phyloP scores from a whole-genome alignment of 805 yeast genomes.

The Sungouiozyma intestinalis region DNA sequence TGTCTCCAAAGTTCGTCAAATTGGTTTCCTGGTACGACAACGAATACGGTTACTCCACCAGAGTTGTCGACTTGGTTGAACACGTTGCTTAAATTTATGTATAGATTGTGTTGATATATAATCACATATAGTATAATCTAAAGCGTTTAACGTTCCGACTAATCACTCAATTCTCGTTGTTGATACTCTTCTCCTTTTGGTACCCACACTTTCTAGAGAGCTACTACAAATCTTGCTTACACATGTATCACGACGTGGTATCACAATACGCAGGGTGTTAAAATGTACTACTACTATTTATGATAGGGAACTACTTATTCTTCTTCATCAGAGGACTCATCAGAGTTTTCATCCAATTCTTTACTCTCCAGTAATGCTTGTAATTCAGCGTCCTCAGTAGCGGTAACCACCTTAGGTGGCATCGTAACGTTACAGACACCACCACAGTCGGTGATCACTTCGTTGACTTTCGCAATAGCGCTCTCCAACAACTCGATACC shows the following conservation, averaged over 20 bases:
- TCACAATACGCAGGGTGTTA: no score
- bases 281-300: no score
- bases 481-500: slow-evolving; percentile 72
- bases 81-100: slow-evolving; percentile 39
- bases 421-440: slow-evolving; percentile 88
- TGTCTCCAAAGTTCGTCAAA: slow-evolving; percentile 61
- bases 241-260: no score
- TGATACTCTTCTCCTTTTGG: no score
- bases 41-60: slow-evolving; percentile 67
- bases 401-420: slow-evolving; percentile 99
- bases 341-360: slow-evolving; percentile 79
- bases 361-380: slow-evolving; percentile 91
- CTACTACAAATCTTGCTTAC: no score
- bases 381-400: slow-evolving; percentile 95
- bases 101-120: slow-evolving; percentile 6
- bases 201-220: no score
- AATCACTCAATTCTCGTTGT: no score
- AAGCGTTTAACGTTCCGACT: neutral
- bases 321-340: slow-evolving; percentile 67
- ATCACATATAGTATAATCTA: slow-evolving; percentile 1
- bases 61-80: slow-evolving; percentile 63
- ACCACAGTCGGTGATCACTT: slow-evolving; percentile 58
- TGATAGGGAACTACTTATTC: no score
- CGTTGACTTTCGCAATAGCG: slow-evolving; percentile 70
- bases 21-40: slow-evolving; percentile 66